Evolutionary conservation across 257 asterid species (phyloP), one percentile per base, ranked within the genome.

Genomic region (Solanum etuberosum): DNA sequence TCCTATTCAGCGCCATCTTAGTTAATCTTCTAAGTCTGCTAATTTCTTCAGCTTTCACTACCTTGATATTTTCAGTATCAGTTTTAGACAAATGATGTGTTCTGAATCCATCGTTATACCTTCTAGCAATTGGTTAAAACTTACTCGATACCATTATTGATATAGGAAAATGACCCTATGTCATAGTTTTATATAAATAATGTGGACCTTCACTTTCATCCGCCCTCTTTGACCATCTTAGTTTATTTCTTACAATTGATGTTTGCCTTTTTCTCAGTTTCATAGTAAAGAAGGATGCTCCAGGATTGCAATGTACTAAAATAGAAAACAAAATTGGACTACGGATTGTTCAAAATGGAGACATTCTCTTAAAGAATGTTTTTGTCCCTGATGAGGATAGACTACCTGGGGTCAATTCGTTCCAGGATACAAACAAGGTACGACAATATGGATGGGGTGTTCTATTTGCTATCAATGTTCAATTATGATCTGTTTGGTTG

Each of bases 351-450:
- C 99, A 97, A 91, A 96, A 97, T 87, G 99, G 99, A 86, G 99
- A 96, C 90, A 95, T 97, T 89, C 89, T 97, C 27, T 48, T 97
- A 91, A 92, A 96, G 88, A 92, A 88, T 15, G 98, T 95, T 70
- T 97, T 96, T 89, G 95, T 97, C 73, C 98, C 98, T 71, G 99
- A 97, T 51, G 99, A 96, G 91, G 99, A 95, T 91, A 94, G 96
- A 91, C 92, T 97, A 63, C 91, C 98, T 67, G 99, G 98, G 88
- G 98, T 97, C 74, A 93, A 92, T 87, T 97, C 99, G 70, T 97
- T 96, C 88, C 93, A 96, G 90, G 99, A 97, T 87, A 97, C 99
- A 38, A 95, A 65, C 92, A 96, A 96, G 99, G 99, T 97, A 91
- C 18, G 87, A 9, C 25, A 11, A n/a, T 40, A 81, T 54, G 25